Evolutionary conservation across 2,329 filamentous ascomycete species (phyloP).

Genomic region (Cladophialophora yegresii): DNA sequence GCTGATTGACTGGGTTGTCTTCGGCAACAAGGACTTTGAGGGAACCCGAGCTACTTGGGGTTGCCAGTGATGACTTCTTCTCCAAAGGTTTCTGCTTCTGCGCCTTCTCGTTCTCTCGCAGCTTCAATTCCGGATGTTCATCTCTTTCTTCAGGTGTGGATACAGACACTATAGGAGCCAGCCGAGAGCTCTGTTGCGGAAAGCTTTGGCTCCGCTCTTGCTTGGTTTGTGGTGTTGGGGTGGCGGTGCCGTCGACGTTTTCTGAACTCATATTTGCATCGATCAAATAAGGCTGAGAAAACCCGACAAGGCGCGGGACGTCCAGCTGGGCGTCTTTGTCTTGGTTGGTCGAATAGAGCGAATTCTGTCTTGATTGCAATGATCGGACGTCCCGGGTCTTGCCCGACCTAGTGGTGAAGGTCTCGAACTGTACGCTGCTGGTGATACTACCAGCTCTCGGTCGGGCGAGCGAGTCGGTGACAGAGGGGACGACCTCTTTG

Average conservation of each 20-base stretch:
- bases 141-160: slow-evolving; percentile 4
- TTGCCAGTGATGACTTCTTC: slow-evolving; percentile 58
- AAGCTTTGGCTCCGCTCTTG: slow-evolving; percentile 8
- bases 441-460: slow-evolving; percentile 15
- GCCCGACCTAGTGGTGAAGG: slow-evolving; percentile 19
- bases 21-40: slow-evolving; percentile 83
- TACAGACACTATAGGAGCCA: slow-evolving; percentile 18
- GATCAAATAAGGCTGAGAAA: slow-evolving; percentile 68
- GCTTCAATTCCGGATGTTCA: neutral
- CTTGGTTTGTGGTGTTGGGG: slow-evolving; percentile 1
- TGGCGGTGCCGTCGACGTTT: slow-evolving; percentile 2
- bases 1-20: slow-evolving; percentile 66
- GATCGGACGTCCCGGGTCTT: slow-evolving; percentile 12
- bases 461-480: slow-evolving; percentile 26
- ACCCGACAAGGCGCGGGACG: slow-evolving; percentile 71
- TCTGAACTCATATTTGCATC: slow-evolving; percentile 14
- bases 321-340: slow-evolving; percentile 45
- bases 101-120: slow-evolving; percentile 1
- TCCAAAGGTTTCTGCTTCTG: neutral
- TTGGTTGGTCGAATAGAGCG: slow-evolving; percentile 13
- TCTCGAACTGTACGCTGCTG: slow-evolving; percentile 23
- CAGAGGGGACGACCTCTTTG: slow-evolving; percentile 60
- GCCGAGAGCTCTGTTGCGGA: neutral
- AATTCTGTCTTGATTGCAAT: slow-evolving; percentile 14
- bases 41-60: slow-evolving; percentile 56